Conservation (phyloP, 2,329 filamentous ascomycete genomes). For the Pseudogymnoascus sp. region DNA sequence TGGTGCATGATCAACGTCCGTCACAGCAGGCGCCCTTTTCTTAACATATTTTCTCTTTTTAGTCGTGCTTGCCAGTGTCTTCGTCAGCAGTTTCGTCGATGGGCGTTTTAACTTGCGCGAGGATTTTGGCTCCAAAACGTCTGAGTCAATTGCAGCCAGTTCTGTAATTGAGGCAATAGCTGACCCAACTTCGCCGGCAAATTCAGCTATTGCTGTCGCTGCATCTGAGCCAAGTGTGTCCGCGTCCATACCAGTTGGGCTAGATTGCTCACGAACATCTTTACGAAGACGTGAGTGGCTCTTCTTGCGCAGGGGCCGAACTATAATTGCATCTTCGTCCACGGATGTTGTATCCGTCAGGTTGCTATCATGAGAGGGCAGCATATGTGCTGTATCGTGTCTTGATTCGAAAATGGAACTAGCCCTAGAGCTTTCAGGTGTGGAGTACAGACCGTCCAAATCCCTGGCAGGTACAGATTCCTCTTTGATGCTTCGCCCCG, state of each 20-base stretch:
- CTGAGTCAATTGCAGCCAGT: not conserved
- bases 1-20: conserved; percentile 23
- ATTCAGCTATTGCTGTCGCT: not conserved
- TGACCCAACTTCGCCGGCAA: not conserved
- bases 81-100: conserved; percentile 14
- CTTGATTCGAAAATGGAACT: conserved; percentile 11
- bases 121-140: not conserved
- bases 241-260: not conserved
- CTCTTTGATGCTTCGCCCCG: conserved; percentile 10
- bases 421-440: conserved; percentile 8
- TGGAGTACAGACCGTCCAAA: not conserved
- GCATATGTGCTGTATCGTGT: not conserved
- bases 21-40: conserved; percentile 13
- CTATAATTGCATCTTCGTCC: conserved; percentile 29
- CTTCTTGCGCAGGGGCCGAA: conserved; percentile 14
- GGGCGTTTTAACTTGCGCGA: conserved; percentile 10
- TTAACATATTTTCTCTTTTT: conserved; percentile 17
- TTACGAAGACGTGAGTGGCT: not conserved
- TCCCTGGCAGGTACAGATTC: not conserved
- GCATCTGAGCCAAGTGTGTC: not conserved
- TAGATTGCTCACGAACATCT: not conserved
- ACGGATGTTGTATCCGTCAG: conserved; percentile 29
- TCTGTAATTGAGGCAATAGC: not conserved
- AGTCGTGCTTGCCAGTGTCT: conserved; percentile 16
- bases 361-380: conserved; percentile 15